These are phyloP conservation scores for Pseudogymnoascus destructans DNA, from an alignment of 2,329 filamentous ascomycete species.

Conservation along the genomic window DNA sequence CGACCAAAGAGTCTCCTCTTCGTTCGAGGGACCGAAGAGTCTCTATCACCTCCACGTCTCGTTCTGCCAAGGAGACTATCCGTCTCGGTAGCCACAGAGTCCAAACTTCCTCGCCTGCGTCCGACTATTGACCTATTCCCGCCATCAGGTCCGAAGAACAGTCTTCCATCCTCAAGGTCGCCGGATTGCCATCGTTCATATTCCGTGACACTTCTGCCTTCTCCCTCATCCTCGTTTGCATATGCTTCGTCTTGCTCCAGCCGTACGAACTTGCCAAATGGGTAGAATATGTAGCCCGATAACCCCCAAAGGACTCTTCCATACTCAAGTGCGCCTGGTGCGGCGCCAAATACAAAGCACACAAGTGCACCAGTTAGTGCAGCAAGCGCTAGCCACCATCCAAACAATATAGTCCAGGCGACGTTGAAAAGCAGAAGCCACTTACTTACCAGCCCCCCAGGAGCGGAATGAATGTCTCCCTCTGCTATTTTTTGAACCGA, in stretches of 20 bases:
- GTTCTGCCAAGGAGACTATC: conserved; percentile 72
- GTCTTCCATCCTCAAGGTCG: conserved; percentile 83
- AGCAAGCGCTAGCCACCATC: conserved; percentile 85
- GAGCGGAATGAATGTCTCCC: conserved; percentile 90
- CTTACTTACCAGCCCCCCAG: conserved; percentile 70
- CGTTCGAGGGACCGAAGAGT: conserved; percentile 33
- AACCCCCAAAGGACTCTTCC: conserved; percentile 75
- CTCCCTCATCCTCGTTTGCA: conserved; percentile 83
- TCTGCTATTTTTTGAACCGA: conserved; percentile 95
- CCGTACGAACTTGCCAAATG: conserved; percentile 91
- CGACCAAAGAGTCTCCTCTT: conserved; percentile 89
- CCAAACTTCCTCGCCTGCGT: conserved; percentile 73
- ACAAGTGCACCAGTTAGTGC: conserved; percentile 60
- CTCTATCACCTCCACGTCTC: conserved; percentile 35
- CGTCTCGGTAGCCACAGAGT: conserved; percentile 71
- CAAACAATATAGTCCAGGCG: conserved; percentile 81
- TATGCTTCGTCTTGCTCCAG: conserved; percentile 91
- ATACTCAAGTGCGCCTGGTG: conserved; percentile 72
- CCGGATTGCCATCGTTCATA: conserved; percentile 99
- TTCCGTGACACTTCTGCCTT: conserved; percentile 93
- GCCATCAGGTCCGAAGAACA: conserved; percentile 76
- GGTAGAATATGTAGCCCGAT: conserved; percentile 79
- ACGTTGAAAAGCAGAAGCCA: conserved; percentile 84
- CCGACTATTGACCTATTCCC: conserved; percentile 69
- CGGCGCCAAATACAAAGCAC: conserved; percentile 69